Base-by-base conservation (phyloP, 371 early-diverging fungal genomes). In the Ordospora pajunii region DNA sequence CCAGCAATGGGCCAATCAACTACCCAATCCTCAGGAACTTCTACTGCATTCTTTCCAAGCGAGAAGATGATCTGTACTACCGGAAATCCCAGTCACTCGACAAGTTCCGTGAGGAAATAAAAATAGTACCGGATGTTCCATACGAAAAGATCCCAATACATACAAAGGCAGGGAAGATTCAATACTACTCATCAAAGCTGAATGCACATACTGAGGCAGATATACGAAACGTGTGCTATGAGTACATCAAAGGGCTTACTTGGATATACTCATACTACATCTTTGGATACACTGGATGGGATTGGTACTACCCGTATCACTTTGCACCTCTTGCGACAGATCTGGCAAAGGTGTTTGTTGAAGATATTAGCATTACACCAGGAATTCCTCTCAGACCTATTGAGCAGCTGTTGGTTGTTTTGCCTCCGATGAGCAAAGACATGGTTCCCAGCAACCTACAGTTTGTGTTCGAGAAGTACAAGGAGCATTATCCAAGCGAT, bases 251-350 rank as follows among this genome's bases (percentile, higher is more conserved):
- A 81, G 96, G 97, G n/a, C 87, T 97, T 40, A 90, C 90, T 76
- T 97, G 99, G 99, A 93, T 96, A 23, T 89, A 94, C 68, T 89
- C 89, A 77, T 98, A 98, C 84, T 98, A 98, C 80, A 93, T 92
- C 83, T 88, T 89, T 79, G 97, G 95, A 19, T 90, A 90, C 72
- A 91, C 89, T 11, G 92, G 93, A 21, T 98, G 99, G 99, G 89
- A 90, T 42, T 98, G 95, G 94, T 96, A 89, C 86, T 98, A 91
- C 82, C 96, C 96, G 2, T 92, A 91, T 83, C 92, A 96, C 84
- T 98, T 94, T 84, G 92, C 97, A 19, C 99, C 99, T 10, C 91
- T 93, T 85, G 91, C 92, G 2, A 88, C 89, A 4, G 93, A 94
- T 83, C 91, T 96, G 80, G 86, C 88, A 48, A 83, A 88, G 64